Evolutionary conservation across 2,329 filamentous ascomycete species (phyloP).

Genomic region (Beauveria sp.): DNA sequence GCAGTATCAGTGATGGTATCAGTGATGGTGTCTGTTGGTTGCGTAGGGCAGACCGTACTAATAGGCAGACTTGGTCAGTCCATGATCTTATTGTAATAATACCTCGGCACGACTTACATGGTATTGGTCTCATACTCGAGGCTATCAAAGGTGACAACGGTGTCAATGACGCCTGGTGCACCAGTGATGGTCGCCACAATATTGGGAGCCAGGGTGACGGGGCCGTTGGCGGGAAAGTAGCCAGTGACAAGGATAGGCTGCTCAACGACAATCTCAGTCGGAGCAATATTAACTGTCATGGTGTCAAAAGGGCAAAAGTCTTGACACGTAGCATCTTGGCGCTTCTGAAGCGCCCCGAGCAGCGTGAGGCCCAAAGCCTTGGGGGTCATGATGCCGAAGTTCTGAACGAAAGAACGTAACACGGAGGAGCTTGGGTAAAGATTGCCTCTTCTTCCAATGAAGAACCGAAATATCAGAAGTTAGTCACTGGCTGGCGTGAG

Average conservation of each 20-base stretch:
- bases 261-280: neutral
- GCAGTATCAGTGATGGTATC: neutral
- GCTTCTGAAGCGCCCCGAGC: neutral
- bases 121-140: neutral
- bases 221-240: slow-evolving; percentile 1
- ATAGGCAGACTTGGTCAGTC: neutral
- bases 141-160: neutral
- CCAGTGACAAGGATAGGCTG: slow-evolving; percentile 3
- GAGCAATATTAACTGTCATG: neutral
- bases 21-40: neutral
- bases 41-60: neutral
- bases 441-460: neutral
- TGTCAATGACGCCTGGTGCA: slow-evolving; percentile 3
- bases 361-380: slow-evolving; percentile 2
- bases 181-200: neutral
- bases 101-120: neutral
- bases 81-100: neutral
- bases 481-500: neutral
- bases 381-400: neutral
- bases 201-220: neutral
- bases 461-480: neutral
- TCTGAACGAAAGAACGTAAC: neutral
- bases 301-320: slow-evolving; percentile 4
- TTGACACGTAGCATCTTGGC: neutral
- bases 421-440: neutral